Base-by-base conservation (phyloP, 176 grass and related monocot genomes). In the Melocanna baccifera region DNA sequence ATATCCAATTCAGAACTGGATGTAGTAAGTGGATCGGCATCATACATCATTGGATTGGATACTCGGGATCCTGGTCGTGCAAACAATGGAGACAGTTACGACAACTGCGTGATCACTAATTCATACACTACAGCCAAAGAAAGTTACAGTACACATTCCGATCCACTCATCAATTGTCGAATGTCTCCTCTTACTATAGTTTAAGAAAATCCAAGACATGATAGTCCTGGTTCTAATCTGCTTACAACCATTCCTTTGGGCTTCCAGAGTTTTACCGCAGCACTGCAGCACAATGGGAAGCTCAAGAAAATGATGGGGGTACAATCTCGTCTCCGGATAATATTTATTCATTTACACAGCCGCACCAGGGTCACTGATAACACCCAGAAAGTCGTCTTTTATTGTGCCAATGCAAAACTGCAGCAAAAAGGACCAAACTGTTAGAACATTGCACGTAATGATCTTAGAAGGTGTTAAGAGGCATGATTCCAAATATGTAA, bases 341-440 rank as follows among this genome's bases (percentile, higher is more conserved):
- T 41, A 41, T 41, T 41, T 41, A 41, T 41, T 41, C 30, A 72
- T 75, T 86, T 93, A 98, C 16, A 88, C 74, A 57, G 96, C 81
- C 29, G 84, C 89, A 82, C 91, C 86, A 66, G 96, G 96, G 78
- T 99, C 96, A 50, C 84, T 96, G 75, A 99, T 94, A 23, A 99
- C 93, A 62, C 93, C 96, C 91, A 99, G 88, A 73, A 92, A 99
- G 71, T 99, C 93, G 50, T 99, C 93, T 79, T 96, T 99, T 81
- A 96, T 99, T 18, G 96, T 99, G 19, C 93, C 96, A 61, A 99
- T 96, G 84, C 96, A 99, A 78, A 99, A 99, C 96, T 99, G 89
- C 84, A 87, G 52, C 69, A 62, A 6, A 78, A 45, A 32, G 1
- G 22, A 70, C 78, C 46, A 57, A 67, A 69, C 18, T 9, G 62